Conservation (phyloP, 2,329 filamentous ascomycete genomes). For the Aspergillus sojae region DNA sequence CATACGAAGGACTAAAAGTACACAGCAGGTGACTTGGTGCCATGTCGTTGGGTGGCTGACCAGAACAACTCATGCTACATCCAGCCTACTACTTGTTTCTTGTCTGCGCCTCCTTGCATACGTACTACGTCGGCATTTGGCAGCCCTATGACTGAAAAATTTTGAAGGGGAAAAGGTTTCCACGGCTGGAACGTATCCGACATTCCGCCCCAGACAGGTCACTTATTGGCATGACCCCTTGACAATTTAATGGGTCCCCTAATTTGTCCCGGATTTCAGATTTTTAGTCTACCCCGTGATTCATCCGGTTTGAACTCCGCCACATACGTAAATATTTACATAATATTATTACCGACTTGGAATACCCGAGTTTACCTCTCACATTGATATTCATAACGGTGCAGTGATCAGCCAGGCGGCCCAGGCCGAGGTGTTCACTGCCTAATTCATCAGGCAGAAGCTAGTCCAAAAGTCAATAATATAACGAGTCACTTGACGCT, state of each 20-base stretch:
- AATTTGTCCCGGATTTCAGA: slow-evolving; percentile 1
- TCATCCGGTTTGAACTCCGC: background rate
- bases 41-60: background rate
- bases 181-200: background rate
- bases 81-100: no score
- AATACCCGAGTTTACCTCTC: background rate
- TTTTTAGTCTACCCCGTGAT: background rate
- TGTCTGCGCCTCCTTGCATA: background rate
- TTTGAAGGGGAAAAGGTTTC: background rate
- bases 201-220: background rate
- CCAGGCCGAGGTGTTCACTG: background rate
- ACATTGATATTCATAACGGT: no score
- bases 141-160: background rate
- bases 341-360: background rate
- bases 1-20: background rate
- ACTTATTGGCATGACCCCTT: background rate
- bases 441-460: background rate
- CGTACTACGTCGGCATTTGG: background rate
- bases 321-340: background rate
- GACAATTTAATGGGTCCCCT: background rate
- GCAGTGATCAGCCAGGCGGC: no score
- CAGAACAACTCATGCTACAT: background rate
- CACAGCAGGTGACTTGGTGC: background rate
- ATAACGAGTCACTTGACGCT: background rate
- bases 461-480: background rate